Percentiles rank a stretch among this genome's conserved stretches.
Conservation (phyloP, 345 rosid genomes). For the Rhizophora mangle region DNA sequence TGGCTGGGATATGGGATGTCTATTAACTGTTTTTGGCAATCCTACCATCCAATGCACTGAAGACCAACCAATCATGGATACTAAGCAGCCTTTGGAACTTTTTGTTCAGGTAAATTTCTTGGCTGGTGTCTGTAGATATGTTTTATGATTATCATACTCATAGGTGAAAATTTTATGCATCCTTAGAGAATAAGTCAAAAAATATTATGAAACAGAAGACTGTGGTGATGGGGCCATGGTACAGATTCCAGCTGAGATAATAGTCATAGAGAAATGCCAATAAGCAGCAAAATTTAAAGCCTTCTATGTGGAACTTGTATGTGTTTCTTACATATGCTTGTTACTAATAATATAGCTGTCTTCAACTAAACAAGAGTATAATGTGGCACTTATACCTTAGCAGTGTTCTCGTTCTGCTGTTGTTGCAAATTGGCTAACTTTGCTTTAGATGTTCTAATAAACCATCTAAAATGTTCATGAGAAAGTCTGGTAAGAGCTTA, state of each 20-base stretch:
- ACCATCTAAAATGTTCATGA: no score
- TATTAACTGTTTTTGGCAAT: constrained; percentile 65
- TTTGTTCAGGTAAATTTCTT: constrained; percentile 53
- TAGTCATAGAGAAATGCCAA: neutral
- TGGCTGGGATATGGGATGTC: constrained; percentile 99
- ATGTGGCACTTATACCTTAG: neutral
- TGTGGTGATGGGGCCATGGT: no score
- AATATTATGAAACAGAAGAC: neutral
- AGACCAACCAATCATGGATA: constrained; percentile 45
- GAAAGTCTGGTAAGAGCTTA: no score
- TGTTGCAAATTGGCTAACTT: neutral
- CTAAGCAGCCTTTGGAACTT: constrained; percentile 55
- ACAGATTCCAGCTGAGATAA: neutral
- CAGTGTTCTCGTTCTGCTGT: neutral
- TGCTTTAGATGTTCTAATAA: neutral
- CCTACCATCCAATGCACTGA: constrained; percentile 42
- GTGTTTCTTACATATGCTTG: neutral
- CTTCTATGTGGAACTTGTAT: neutral
- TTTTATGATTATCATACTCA: neutral
- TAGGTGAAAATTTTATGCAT: constrained; percentile 3
- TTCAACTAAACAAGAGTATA: neutral
- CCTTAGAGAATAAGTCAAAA: neutral
- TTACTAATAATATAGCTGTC: neutral
- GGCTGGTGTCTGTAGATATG: neutral
- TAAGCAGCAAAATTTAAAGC: neutral